Conservation (phyloP, 177 flowering plant genomes). For the Tripterygium wilfordii region DNA sequence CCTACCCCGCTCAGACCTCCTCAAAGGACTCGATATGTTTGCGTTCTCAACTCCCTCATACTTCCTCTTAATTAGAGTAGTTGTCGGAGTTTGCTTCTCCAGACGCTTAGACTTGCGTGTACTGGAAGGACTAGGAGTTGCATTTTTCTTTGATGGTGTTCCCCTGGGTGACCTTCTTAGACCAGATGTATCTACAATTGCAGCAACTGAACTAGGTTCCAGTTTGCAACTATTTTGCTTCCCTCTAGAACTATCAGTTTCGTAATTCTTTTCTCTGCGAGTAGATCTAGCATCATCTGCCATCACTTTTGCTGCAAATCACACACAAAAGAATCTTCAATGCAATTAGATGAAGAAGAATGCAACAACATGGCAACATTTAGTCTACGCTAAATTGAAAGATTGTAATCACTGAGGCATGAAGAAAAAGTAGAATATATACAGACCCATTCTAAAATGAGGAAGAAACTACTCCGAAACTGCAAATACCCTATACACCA, state of each 20-base stretch:
- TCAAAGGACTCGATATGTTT: slow-evolving; percentile 28
- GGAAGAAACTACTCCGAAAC: too few species aligned
- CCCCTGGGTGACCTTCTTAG: slow-evolving; percentile 37
- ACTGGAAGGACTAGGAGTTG: slow-evolving; percentile 20
- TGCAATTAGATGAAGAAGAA: too few species aligned
- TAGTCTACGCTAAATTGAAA: too few species aligned
- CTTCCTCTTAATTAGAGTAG: slow-evolving; percentile 28
- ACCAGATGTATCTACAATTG: slow-evolving; percentile 19
- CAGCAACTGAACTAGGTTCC: slow-evolving; percentile 12
- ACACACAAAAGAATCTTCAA: neutral
- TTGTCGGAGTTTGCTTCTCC: slow-evolving; percentile 26
- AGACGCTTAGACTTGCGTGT: slow-evolving; percentile 44
- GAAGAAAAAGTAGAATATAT: too few species aligned
- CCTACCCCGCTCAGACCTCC: slow-evolving; percentile 45
- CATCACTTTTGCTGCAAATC: slow-evolving; percentile 21
- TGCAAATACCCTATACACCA: too few species aligned
- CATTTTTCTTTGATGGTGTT: slow-evolving; percentile 24
- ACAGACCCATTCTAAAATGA: too few species aligned
- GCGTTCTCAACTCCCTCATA: slow-evolving; percentile 37
- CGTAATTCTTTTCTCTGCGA: slow-evolving; percentile 25
- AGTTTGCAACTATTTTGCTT: slow-evolving; percentile 14
- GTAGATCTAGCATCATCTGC: slow-evolving; percentile 30
- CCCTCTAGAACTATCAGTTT: slow-evolving; percentile 22
- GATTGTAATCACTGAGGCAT: too few species aligned
- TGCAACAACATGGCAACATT: too few species aligned